phyloP scores from a whole-genome alignment of 78 protist species.

The Protostelium mycophagum region DNA sequence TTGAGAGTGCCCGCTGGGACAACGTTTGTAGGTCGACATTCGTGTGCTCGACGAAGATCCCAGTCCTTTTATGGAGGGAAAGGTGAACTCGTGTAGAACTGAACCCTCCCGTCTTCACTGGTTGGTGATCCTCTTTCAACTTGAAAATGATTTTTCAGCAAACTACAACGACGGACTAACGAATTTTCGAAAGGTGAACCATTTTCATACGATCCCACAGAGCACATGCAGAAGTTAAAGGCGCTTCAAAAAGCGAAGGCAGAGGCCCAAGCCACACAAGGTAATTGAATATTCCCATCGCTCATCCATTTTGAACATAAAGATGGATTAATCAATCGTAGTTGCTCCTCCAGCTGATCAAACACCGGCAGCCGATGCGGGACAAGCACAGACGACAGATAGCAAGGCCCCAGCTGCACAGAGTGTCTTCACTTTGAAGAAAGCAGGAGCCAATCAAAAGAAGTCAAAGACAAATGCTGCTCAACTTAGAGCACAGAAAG shows the following conservation, averaged over 20 bases:
- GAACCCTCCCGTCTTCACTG: too few species aligned
- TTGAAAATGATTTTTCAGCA: too few species aligned
- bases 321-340: constrained; percentile 15
- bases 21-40: too few species aligned
- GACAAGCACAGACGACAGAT: constrained; percentile 27
- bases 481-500: constrained; percentile 62
- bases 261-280: not conserved
- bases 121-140: too few species aligned
- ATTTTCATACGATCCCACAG: not conserved
- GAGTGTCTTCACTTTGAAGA: constrained; percentile 25
- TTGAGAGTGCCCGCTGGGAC: too few species aligned
- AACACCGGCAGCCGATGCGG: not conserved
- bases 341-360: constrained; percentile 16
- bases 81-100: too few species aligned
- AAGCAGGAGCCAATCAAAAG: constrained; percentile 30
- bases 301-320: too few species aligned
- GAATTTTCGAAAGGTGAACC: not conserved
- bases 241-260: constrained; percentile 5
- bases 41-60: too few species aligned
- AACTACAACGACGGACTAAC: too few species aligned
- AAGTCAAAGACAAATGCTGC: constrained; percentile 62
- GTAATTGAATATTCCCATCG: not conserved
- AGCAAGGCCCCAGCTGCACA: constrained; percentile 32
- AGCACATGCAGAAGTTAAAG: constrained; percentile 3
- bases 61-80: too few species aligned